Evolutionary conservation across 495 filamentous ascomycete species (phyloP), one percentile per base, ranked within the genome.

Genomic region (Tetracladium setigerum): DNA sequence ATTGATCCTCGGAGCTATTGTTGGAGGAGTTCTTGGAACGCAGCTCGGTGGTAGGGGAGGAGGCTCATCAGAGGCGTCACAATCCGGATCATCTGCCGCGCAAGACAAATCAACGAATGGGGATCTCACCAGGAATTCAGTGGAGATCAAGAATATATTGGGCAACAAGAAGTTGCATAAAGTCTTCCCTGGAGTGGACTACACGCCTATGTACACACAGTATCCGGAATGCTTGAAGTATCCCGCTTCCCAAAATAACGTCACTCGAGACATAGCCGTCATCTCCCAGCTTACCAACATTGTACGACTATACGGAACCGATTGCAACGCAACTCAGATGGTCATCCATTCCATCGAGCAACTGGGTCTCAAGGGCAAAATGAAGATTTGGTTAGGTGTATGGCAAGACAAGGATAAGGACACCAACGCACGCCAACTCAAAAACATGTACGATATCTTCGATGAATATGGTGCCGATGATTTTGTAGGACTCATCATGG

Each of bases 261-360:
- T 98, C 55, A 98, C 92, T 5, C 78, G 85, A 33, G 92, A 98
- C 57, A 67, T 98, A 44, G 92, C 92, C 18, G 83, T 95, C 9
- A 77, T 98, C 14, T 89, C 87, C 4, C 89, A 95, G 61, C 71
- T 98, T 30, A 96, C 89, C 46, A 89, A 95, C 62, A 83, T 78
- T 2, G 74, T 98, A 36, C 86, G 91, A 1, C 74, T 97, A 12
- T 98, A 98, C 62, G 92, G 92, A 18, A 96, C 87, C 13, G 92
- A 98, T 66, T 98, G 92, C 74, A 96, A 97, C 62, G 91, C 96
- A 64, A 96, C 92, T 0, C 81, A 95, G 61, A 89, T 97, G 87
- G 83, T 92, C 1, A 74, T 97, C 34, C 81, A 91, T 56, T 79
- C 89, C 5, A 82, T 98, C 59, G 71, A 83, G 43, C 75, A 73